A percentile compares a stretch with the other conserved stretches of the same genome.
These are phyloP conservation scores for Kwoniella dendrophila DNA, from an alignment of 768 basidiomycete genomes.

Conservation along the genomic window DNA sequence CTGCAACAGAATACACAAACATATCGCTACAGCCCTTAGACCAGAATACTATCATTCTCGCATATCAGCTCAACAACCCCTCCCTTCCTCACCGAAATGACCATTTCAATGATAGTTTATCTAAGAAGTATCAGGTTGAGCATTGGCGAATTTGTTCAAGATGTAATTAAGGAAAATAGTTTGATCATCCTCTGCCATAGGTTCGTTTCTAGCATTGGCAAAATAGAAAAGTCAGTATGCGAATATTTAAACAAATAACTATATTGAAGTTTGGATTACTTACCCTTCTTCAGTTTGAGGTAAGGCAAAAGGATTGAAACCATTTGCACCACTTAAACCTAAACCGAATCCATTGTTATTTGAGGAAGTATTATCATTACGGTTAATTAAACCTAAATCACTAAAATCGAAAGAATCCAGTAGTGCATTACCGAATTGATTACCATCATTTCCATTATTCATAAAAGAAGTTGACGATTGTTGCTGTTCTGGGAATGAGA, in stretches of 20 bases:
- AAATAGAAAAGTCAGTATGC: background rate
- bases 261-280: conserved; percentile 17
- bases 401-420: conserved; percentile 42
- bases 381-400: conserved; percentile 16
- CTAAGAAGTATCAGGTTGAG: conserved; percentile 43
- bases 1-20: no score
- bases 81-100: no score
- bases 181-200: conserved; percentile 44
- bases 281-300: conserved; percentile 49
- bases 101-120: background rate
- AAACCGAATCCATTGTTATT: background rate
- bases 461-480: background rate
- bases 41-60: no score
- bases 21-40: no score
- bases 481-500: background rate
- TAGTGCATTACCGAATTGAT: conserved; percentile 33
- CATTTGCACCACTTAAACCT: conserved; percentile 8
- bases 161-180: conserved; percentile 54
- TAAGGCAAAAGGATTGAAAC: conserved; percentile 52
- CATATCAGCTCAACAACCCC: no score
- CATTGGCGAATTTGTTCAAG: conserved; percentile 53
- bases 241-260: background rate
- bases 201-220: conserved; percentile 23
- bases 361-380: background rate
- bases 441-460: background rate